Evolutionary conservation across 345 rosid species (phyloP).

Genomic region (Passiflora organensis): DNA sequence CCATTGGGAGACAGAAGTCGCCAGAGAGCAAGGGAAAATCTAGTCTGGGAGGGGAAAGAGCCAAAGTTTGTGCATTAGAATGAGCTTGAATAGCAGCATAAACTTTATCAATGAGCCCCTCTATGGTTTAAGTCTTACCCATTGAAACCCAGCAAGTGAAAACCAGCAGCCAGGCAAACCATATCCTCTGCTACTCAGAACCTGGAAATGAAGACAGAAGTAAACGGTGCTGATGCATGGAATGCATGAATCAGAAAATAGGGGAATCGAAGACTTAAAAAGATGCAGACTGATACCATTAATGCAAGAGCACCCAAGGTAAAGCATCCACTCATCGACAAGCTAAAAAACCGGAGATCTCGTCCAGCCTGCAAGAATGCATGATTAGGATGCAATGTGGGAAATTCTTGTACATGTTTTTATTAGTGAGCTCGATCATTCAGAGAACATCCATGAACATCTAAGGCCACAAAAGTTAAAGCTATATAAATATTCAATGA

Average conservation of each 20-base stretch:
- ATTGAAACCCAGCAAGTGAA: conserved; percentile 25
- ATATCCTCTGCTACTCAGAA: conserved; percentile 21
- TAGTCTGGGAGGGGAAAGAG: conserved; percentile 12
- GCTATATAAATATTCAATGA: too few relatives aligned
- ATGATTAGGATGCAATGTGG: conserved; percentile 9
- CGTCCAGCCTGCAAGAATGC: conserved; percentile 61
- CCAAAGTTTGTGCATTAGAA: not conserved
- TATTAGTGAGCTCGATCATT: not conserved
- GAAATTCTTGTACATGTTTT: not conserved
- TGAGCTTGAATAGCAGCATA: not conserved
- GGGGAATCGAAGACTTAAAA: not conserved
- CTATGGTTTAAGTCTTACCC: conserved; percentile 12
- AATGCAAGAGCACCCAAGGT: conserved; percentile 43
- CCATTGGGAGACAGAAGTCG: conserved; percentile 33
- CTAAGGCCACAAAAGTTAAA: too few relatives aligned
- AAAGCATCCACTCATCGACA: conserved; percentile 69
- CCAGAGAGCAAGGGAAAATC: conserved; percentile 11
- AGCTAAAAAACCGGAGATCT: conserved; percentile 67
- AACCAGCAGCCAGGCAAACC: conserved; percentile 28
- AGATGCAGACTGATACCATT: conserved; percentile 37
- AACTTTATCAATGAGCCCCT: not conserved
- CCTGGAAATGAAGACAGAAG: conserved; percentile 4
- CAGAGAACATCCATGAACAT: not conserved
- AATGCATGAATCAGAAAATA: not conserved
- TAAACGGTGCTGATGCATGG: not conserved